Evolutionary conservation across 2,329 filamentous ascomycete species (phyloP).

Genomic region (Neofusicoccum cordaticola): DNA sequence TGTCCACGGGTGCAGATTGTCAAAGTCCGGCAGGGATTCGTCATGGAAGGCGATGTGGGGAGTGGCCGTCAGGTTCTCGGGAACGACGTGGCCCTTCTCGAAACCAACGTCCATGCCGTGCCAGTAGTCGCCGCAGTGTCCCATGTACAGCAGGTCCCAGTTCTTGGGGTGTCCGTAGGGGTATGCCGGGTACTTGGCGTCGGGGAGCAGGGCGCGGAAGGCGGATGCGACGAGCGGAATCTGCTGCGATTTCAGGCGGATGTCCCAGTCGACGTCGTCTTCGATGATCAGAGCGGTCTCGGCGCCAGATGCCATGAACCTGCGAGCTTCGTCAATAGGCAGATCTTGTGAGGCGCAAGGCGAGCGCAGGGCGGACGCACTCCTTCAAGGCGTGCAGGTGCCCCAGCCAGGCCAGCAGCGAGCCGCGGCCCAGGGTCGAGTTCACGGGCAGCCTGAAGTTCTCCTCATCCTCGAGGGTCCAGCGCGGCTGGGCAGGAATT

Average conservation of each 20-base stretch:
- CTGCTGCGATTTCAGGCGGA: conserved; percentile 43
- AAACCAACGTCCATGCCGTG: conserved; percentile 26
- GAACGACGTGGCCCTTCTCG: conserved; percentile 21
- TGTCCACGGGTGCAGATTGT: conserved; percentile 41
- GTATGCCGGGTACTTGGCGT: conserved; percentile 26
- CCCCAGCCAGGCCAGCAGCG: conserved; percentile 44
- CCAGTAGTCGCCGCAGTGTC: conserved; percentile 45
- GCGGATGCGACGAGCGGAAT: conserved; percentile 41
- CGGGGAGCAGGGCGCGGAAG: conserved; percentile 37
- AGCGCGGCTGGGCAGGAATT: conserved; percentile 41
- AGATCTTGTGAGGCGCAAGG: not conserved
- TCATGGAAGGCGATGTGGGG: conserved; percentile 37
- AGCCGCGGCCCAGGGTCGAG: conserved; percentile 34
- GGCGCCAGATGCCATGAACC: conserved; percentile 42
- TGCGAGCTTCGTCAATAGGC: conserved; percentile 19
- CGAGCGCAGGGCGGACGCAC: conserved; percentile 22
- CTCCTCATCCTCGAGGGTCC: conserved; percentile 42
- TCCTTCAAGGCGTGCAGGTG: conserved; percentile 43
- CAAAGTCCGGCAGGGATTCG: conserved; percentile 34
- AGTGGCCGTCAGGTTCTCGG: conserved; percentile 31
- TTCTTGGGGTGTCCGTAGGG: conserved; percentile 40
- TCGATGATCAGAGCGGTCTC: conserved; percentile 45
- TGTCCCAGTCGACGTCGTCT: conserved; percentile 48
- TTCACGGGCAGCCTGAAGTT: conserved; percentile 34
- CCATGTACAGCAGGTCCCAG: conserved; percentile 46